These are phyloP conservation scores for Hypoxylon crocopeplum DNA, from an alignment of 495 filamentous ascomycete species.

Conservation along the genomic window DNA sequence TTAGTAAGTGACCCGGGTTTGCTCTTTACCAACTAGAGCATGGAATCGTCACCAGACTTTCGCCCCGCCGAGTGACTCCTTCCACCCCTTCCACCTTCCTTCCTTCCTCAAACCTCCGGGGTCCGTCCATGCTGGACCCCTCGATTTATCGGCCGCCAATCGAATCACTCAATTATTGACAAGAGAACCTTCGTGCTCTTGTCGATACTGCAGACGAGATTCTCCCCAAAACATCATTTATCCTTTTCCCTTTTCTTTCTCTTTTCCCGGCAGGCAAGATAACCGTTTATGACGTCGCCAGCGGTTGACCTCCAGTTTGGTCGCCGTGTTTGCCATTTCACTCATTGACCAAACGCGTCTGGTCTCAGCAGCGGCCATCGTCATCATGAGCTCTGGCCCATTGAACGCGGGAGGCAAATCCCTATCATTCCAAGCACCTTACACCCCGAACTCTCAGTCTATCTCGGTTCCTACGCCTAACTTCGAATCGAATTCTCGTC, in stretches of 20 bases:
- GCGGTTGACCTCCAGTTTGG: slow-evolving; percentile 14
- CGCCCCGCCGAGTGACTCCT: slow-evolving; percentile 39
- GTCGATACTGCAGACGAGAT: not conserved
- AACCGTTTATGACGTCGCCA: slow-evolving; percentile 21
- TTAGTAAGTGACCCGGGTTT: too few relatives aligned
- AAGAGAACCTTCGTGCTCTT: not conserved
- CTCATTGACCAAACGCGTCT: slow-evolving; percentile 20
- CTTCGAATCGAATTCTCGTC: slow-evolving; percentile 64
- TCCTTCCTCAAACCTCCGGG: slow-evolving; percentile 25
- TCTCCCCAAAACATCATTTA: not conserved
- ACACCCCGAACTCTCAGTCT: slow-evolving; percentile 36
- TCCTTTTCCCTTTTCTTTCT: slow-evolving; percentile 8
- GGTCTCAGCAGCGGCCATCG: slow-evolving; percentile 4
- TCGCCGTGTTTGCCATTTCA: slow-evolving; percentile 4
- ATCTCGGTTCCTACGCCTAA: slow-evolving; percentile 41
- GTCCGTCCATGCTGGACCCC: slow-evolving; percentile 33
- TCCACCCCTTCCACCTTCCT: slow-evolving; percentile 18
- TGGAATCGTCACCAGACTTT: slow-evolving; percentile 30
- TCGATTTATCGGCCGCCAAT: slow-evolving; percentile 16
- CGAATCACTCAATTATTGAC: slow-evolving; percentile 5
- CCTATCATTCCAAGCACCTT: slow-evolving; percentile 43
- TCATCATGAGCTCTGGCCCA: slow-evolving; percentile 55
- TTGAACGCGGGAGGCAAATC: slow-evolving; percentile 52
- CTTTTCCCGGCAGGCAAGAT: not conserved
- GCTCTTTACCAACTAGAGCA: too few relatives aligned